phyloP scores from a whole-genome alignment of 345 rosid genomes.

The Eucalyptus albens region DNA sequence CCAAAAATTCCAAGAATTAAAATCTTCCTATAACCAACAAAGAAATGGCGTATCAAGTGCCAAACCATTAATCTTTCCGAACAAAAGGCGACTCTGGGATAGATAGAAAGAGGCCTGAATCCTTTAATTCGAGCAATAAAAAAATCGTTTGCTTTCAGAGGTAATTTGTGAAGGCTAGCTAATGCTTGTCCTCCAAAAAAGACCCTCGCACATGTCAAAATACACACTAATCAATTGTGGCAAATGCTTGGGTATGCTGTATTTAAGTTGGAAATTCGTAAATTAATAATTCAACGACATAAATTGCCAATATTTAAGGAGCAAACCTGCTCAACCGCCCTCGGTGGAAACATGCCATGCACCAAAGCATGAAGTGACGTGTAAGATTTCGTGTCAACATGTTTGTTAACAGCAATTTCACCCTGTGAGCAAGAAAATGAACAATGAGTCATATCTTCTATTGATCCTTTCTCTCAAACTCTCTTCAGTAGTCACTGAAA shows the following conservation, averaged over 20 bases:
- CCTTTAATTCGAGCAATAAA: background rate
- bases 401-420: slow-evolving; percentile 73
- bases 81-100: background rate
- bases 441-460: background rate
- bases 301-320: background rate
- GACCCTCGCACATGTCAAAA: background rate
- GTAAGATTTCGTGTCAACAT: slow-evolving; percentile 80
- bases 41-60: background rate
- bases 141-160: background rate
- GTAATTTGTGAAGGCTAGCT: background rate
- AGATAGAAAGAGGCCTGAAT: background rate
- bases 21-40: slow-evolving; percentile 57
- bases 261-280: background rate
- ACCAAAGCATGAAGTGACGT: slow-evolving; percentile 75
- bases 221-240: background rate
- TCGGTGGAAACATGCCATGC: slow-evolving; percentile 78
- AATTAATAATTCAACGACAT: background rate
- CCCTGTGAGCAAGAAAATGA: slow-evolving; percentile 44
- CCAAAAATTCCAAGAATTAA: slow-evolving; percentile 92
- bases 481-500: background rate
- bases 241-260: background rate
- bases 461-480: background rate
- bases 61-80: background rate
- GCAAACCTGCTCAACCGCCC: slow-evolving; percentile 54
- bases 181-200: background rate